These are phyloP conservation scores for Wickerhamiella pararugosa DNA, from an alignment of 1,139 yeast genomes.

Conservation along the genomic window DNA sequence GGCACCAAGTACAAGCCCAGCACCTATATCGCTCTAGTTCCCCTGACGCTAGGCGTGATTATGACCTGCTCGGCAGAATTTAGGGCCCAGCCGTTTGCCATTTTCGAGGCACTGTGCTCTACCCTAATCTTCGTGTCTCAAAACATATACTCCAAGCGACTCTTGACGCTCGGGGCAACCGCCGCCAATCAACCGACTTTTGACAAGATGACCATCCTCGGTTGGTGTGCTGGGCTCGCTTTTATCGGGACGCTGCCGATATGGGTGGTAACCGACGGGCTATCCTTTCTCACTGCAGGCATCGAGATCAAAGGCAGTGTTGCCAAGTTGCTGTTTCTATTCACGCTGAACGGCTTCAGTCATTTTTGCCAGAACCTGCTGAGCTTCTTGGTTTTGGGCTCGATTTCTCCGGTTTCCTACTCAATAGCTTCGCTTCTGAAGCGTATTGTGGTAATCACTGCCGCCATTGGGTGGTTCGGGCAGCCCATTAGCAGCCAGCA, in stretches of 20 bases:
- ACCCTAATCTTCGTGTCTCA: slow-evolving; percentile 82
- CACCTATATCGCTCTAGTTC: slow-evolving; percentile 65
- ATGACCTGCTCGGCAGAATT: slow-evolving; percentile 46
- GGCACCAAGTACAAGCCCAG: slow-evolving; percentile 39
- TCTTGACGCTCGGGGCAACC: slow-evolving; percentile 36
- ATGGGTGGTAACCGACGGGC: slow-evolving; percentile 53
- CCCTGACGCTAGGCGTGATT: slow-evolving; percentile 72
- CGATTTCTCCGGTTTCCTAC: slow-evolving; percentile 76
- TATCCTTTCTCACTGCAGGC: slow-evolving; percentile 11
- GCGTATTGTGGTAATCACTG: slow-evolving; percentile 69
- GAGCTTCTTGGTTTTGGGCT: slow-evolving; percentile 80
- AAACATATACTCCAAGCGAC: slow-evolving; percentile 77
- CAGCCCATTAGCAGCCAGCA: slow-evolving; percentile 39
- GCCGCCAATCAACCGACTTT: slow-evolving; percentile 28
- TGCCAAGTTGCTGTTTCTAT: slow-evolving; percentile 15
- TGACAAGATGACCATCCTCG: slow-evolving; percentile 70
- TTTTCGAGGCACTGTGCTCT: slow-evolving; percentile 61
- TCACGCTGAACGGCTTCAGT: slow-evolving; percentile 44
- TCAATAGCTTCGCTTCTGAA: slow-evolving; percentile 82
- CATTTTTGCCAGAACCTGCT: slow-evolving; percentile 77
- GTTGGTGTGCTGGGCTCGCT: slow-evolving; percentile 74
- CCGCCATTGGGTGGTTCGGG: slow-evolving; percentile 67
- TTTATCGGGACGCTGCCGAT: slow-evolving; percentile 64
- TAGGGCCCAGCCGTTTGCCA: slow-evolving; percentile 41
- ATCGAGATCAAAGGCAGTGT: slow-evolving; percentile 7